Evolutionary conservation across 305 asterid genomes (phyloP), one percentile per base, ranked within the genome.

Genomic region (Solanum hybrid): DNA sequence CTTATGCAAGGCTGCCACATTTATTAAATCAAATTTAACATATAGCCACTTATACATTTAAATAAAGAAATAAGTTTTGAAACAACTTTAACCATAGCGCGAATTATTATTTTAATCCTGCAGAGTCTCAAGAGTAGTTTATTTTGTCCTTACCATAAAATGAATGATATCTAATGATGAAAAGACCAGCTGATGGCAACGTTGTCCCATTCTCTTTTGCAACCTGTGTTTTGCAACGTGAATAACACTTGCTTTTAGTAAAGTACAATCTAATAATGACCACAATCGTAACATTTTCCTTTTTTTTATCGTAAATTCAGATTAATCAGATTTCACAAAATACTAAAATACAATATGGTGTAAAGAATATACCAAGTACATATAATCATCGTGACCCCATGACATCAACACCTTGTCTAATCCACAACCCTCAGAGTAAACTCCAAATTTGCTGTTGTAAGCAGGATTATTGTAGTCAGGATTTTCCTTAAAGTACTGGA

Each of bases 301-400:
- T 2, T 0, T 51, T 20, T 17, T 17, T 3, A 16, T 0, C 1
- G 2, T 24, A 10, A 72, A 72, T 72, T 72, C 1, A 12, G 3
- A 72, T 72, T 72, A 13, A 2, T 72, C 0, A 4, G 1, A 12
- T 26, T 71, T 27, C 4, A 24, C 13, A 17, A 5, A 56, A 56
- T 56, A 51, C 0, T 17, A n/a, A n/a, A n/a, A n/a, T n/a, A n/a
- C n/a, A n/a, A n/a, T n/a, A n/a, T n/a, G n/a, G n/a, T n/a, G n/a
- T n/a, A n/a, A n/a, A n/a, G n/a, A n/a, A 16, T 38, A 14, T 88
- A 88, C 98, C 98, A 95, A 86, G 86, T 93, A 95, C 98, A 95
- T 96, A 88, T 95, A 96, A 72, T 94, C 98, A 85, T 95, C 98
- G 27, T 94, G 98, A 1, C 98, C 98, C 96, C 97, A 96, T 6